Evolutionary conservation across 768 basidiomycete species (phyloP).

Genomic region (Lactarius evosmus): DNA sequence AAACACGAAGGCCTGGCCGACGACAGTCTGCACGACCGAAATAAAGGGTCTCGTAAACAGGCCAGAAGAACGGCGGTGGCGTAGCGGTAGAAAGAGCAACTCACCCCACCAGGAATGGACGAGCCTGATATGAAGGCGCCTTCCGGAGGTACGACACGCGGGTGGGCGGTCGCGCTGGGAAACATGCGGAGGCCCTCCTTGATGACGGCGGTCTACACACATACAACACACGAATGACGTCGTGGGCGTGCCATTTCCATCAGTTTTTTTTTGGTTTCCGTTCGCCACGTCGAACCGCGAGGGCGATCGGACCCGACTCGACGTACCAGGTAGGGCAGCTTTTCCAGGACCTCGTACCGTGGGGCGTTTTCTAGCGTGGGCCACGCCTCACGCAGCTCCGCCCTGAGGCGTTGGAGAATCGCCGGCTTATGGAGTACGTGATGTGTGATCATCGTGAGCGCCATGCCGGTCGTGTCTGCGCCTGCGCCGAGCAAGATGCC

Average conservation of each 20-base stretch:
- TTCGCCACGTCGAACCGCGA: not conserved
- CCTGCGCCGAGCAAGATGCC: constrained; percentile 40
- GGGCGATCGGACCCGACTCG: not conserved
- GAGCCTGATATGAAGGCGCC: constrained; percentile 38
- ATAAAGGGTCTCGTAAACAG: not conserved
- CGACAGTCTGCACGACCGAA: constrained; percentile 36
- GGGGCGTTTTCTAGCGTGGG: constrained; percentile 38
- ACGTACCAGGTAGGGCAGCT: constrained; percentile 47
- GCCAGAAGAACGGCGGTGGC: constrained; percentile 2
- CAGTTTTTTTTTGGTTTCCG: not conserved
- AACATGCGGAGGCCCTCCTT: constrained; percentile 46
- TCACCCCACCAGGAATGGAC: constrained; percentile 40
- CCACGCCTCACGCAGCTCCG: constrained; percentile 41
- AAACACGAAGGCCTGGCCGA: constrained; percentile 41
- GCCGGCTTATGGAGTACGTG: constrained; percentile 37
- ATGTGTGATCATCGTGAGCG: constrained; percentile 38
- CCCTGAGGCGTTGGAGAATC: constrained; percentile 34
- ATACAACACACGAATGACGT: not conserved
- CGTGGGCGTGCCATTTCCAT: not conserved
- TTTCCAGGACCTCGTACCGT: constrained; percentile 40
- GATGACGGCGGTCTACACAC: constrained; percentile 47
- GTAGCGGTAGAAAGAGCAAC: constrained; percentile 16
- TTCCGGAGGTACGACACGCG: constrained; percentile 39
- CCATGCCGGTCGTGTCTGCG: constrained; percentile 44
- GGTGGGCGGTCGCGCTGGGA: constrained; percentile 41